Evolutionary conservation across 164 flowering plant species (phyloP), one percentile per base, ranked within the genome.

Genomic region (Liquidambar formosana): DNA sequence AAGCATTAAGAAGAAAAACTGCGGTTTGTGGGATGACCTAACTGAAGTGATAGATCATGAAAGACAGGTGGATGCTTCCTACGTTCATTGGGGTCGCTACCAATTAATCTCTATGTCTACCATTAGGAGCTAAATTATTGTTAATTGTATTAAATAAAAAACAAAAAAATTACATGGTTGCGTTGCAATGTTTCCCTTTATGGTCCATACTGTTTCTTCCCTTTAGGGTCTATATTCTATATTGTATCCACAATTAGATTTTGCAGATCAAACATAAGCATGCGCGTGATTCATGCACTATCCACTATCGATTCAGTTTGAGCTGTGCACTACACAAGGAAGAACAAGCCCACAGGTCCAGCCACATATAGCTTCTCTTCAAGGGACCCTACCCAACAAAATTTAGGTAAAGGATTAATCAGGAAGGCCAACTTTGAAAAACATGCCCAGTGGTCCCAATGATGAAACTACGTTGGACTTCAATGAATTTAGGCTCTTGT

Each of bases 21-120:
- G 16, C 11, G 11, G 61, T 57, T 71, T 56, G 57, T 71, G 63
- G 57, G 45, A 64, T 64, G 68, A 71, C 68, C 68, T 57, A 71
- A 71, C 60, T 64, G 73, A 70, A 71, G 27, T 25, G 68, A 70
- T 54, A 2, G 53, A 19, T 70, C 38, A 52, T 21, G n/a, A n/a
- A 28, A 19, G 70, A 18, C 8, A 47, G 8, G 14, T 4, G 1
- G 28, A 21, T 52, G 33, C 19, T 67, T 14, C 2, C 51, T 43
- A 41, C 27, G 38, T 57, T 61, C 14, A 45, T 59, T 43, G 6
- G 9, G 46, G 56, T 59, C 45, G 57, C 64, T 11, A 13, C 8
- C 18, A 8, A 52, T 26, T 64, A 8, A 52, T 26, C 60, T 58
- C 75, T n/a, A 18, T 73, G 67, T 66, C 67, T 67, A 26, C 71